Evolutionary conservation across 306 rosid genomes (phyloP), one percentile per base, ranked within the genome.

Genomic region (Calophaca sinica): DNA sequence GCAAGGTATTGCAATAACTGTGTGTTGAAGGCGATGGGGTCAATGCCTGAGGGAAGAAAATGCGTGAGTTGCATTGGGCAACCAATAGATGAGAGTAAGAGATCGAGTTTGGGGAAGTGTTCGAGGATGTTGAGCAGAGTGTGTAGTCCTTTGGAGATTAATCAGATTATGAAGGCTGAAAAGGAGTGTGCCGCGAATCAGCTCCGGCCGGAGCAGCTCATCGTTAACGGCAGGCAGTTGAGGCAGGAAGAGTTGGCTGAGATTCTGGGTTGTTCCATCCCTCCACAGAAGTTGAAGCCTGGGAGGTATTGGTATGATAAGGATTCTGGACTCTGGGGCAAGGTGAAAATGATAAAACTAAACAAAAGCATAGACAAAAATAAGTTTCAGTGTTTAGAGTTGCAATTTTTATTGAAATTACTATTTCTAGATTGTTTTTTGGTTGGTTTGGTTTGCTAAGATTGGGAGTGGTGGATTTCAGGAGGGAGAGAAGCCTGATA

Each of bases 241-340:
- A 78, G 92, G 76, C 91, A 85, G 51, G 98, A 92, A 29, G 96
- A 90, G 68, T 71, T 92, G 91, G 87, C 89, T 6, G 98, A 92
- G 92, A 66, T 92, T 79, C 62, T 90, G 80, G 94, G 94, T 7
- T 88, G 98, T 45, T 20, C 87, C 0, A 28, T 74, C 8, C 94
- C 96, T 68, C 98, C 98, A 46, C 87, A 79, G 87, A 92, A 90
- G 83, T 76, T 92, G 75, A 92, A 90, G 81, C 98, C 98, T 0
- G 98, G 96, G 87, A 80, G 81, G 81, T 92, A 92, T 83, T 90
- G 98, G 98, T 92, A 92, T 74, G 98, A 92, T 80, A 92, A 92
- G 83, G 98, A 92, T 70, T 90, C 98, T 10, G 98, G 98, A 54
- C 78, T 90, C 36, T 90, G 98, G 98, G 98, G 98, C 72, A 87